Evolutionary conservation across 495 filamentous ascomycete species (phyloP).

Genomic region (Lentithecium fluviatile): DNA sequence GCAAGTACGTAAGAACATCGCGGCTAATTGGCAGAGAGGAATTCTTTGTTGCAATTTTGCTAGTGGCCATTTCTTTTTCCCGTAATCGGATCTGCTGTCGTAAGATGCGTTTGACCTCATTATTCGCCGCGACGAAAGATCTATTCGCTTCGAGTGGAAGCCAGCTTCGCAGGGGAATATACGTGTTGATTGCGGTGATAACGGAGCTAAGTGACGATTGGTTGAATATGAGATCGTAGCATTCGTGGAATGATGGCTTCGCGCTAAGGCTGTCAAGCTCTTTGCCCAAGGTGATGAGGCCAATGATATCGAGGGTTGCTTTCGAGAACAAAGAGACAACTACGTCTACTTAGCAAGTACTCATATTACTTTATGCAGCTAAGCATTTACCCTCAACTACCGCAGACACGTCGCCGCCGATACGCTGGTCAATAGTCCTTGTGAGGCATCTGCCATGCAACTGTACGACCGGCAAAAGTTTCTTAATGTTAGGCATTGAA

Average conservation of each 20-base stretch:
- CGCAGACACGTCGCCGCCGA: background rate
- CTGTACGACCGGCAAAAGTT: constrained; percentile 17
- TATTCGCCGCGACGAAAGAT: constrained; percentile 9
- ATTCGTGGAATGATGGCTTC: constrained; percentile 60
- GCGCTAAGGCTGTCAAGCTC: constrained; percentile 71
- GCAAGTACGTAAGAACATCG: constrained; percentile 17
- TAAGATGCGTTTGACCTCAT: constrained; percentile 4
- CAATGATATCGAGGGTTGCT: constrained; percentile 80
- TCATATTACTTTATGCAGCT: background rate
- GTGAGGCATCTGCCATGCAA: background rate
- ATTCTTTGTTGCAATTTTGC: background rate
- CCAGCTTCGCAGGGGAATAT: constrained; percentile 19
- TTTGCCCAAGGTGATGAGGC: constrained; percentile 70
- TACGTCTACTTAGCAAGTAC: background rate
- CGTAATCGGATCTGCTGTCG: constrained; percentile 3
- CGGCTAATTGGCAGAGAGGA: background rate
- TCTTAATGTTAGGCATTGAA: constrained; percentile 8
- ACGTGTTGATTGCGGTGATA: constrained; percentile 15
- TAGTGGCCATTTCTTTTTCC: background rate
- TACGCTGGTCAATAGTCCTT: background rate
- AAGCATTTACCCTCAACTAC: background rate
- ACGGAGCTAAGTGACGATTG: constrained; percentile 37
- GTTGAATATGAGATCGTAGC: constrained; percentile 61
- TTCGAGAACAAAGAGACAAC: background rate
- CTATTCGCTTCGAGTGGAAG: constrained; percentile 22